These are phyloP conservation scores for Linnemannia exigua DNA, from an alignment of 192 early-diverging fungal genomes.

Conservation along the genomic window DNA sequence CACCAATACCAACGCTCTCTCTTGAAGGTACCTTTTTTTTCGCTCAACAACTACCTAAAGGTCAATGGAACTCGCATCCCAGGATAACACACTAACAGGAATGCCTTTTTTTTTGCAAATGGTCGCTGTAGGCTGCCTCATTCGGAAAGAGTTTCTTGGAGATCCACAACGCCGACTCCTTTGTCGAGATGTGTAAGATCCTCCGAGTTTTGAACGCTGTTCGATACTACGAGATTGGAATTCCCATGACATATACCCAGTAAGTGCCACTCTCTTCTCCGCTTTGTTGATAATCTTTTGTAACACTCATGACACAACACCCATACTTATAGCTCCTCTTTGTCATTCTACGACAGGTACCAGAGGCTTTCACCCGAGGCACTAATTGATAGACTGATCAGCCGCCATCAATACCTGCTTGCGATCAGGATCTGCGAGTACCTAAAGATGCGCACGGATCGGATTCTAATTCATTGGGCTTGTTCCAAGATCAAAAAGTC, in stretches of 20 bases:
- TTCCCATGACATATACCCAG: slow-evolving; percentile 92
- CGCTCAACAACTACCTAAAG: too few species aligned
- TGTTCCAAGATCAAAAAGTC: slow-evolving; percentile 93
- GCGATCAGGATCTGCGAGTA: slow-evolving; percentile 90
- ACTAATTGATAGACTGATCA: slow-evolving; percentile 86
- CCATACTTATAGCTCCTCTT: not conserved
- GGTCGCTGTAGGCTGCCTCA: slow-evolving; percentile 79
- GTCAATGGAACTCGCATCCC: not conserved
- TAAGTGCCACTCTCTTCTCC: slow-evolving; percentile 54
- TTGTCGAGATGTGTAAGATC: slow-evolving; percentile 89
- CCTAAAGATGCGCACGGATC: slow-evolving; percentile 81
- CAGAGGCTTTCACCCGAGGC: slow-evolving; percentile 82
- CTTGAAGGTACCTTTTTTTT: slow-evolving; percentile 67
- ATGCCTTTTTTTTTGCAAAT: not conserved
- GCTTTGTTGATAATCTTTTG: not conserved
- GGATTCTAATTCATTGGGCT: slow-evolving; percentile 96
- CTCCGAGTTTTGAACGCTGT: slow-evolving; percentile 94
- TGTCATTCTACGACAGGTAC: slow-evolving; percentile 65
- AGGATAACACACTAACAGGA: not conserved
- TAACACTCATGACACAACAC: not conserved
- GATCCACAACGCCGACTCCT: slow-evolving; percentile 85
- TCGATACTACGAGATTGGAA: slow-evolving; percentile 86
- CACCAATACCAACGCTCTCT: slow-evolving; percentile 85
- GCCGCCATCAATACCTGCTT: slow-evolving; percentile 87
- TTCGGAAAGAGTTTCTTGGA: slow-evolving; percentile 95